Conservation (phyloP, 2,329 filamentous ascomycete genomes). For the Colletotrichum melonis region DNA sequence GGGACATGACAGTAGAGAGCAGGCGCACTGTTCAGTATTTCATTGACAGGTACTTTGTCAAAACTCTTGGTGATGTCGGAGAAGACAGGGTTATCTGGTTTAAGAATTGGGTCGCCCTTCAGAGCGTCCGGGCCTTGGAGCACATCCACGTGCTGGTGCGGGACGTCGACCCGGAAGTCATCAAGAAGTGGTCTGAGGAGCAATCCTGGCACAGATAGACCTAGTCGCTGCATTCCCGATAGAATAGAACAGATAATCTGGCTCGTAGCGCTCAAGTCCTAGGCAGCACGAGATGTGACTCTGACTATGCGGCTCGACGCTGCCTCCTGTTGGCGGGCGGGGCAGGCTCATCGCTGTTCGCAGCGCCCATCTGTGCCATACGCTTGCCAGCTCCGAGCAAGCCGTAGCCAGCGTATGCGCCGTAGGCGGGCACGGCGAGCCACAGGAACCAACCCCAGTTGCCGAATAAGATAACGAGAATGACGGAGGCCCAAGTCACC, state of each 20-base stretch:
- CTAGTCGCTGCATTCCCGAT: constrained; percentile 8
- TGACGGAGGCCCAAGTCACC: constrained; percentile 86
- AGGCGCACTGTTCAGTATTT: constrained; percentile 74
- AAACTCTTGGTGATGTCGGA: constrained; percentile 62
- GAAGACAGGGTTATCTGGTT: constrained; percentile 79
- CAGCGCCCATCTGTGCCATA: constrained; percentile 60
- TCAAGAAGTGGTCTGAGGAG: constrained; percentile 66
- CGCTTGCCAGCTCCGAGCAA: constrained; percentile 65
- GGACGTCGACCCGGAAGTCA: constrained; percentile 61
- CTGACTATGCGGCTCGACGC: constrained; percentile 61
- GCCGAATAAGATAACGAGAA: constrained; percentile 80
- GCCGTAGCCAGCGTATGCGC: constrained; percentile 63
- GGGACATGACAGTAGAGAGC: constrained; percentile 78
- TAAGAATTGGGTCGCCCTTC: constrained; percentile 91
- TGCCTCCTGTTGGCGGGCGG: constrained; percentile 63
- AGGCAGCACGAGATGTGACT: not conserved
- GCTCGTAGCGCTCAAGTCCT: not conserved
- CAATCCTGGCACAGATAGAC: constrained; percentile 50
- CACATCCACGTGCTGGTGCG: constrained; percentile 85
- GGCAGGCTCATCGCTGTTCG: constrained; percentile 42
- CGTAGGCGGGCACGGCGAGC: constrained; percentile 66
- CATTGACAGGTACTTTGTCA: constrained; percentile 75
- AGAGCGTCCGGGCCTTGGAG: constrained; percentile 88
- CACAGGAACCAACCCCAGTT: constrained; percentile 77
- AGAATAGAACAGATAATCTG: constrained; percentile 15